Evolutionary conservation across 1,284 basidiomycete species (phyloP).

Genomic region (Boletus semigastroideus): DNA sequence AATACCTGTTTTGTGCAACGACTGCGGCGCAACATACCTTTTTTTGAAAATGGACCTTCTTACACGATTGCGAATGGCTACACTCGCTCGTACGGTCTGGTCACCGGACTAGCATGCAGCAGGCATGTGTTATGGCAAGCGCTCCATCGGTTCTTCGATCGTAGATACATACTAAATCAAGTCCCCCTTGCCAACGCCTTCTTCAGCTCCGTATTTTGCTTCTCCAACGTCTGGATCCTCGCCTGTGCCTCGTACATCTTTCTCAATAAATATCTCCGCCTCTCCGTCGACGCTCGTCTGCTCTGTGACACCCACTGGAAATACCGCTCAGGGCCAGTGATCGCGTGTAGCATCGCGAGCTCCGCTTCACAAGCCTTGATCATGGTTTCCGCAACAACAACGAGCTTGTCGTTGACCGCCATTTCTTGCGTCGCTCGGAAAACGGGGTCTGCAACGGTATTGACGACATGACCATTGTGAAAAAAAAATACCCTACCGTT

Average conservation of each 20-base stretch:
- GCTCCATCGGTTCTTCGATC: too few species aligned
- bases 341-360: conserved; percentile 63
- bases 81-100: too few species aligned
- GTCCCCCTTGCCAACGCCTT: conserved; percentile 47
- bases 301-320: conserved; percentile 44
- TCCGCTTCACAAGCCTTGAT: conserved; percentile 79
- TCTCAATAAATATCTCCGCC: conserved; percentile 68
- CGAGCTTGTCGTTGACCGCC: conserved; percentile 72
- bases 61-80: too few species aligned
- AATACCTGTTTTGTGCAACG: too few species aligned
- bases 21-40: too few species aligned
- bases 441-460: conserved; percentile 54
- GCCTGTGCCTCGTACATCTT: conserved; percentile 73
- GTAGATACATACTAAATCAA: conserved; percentile 10
- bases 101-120: too few species aligned
- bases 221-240: conserved; percentile 70
- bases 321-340: conserved; percentile 46
- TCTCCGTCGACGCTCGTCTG: conserved; percentile 54
- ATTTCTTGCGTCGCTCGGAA: conserved; percentile 87
- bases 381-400: conserved; percentile 63
- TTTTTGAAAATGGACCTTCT: too few species aligned
- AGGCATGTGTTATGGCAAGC: too few species aligned
- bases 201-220: conserved; percentile 66
- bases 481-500: conserved; percentile 49
- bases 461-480: not conserved